Evolutionary conservation across 305 asterid species (phyloP).

Genomic region (Striga hermonthica): DNA sequence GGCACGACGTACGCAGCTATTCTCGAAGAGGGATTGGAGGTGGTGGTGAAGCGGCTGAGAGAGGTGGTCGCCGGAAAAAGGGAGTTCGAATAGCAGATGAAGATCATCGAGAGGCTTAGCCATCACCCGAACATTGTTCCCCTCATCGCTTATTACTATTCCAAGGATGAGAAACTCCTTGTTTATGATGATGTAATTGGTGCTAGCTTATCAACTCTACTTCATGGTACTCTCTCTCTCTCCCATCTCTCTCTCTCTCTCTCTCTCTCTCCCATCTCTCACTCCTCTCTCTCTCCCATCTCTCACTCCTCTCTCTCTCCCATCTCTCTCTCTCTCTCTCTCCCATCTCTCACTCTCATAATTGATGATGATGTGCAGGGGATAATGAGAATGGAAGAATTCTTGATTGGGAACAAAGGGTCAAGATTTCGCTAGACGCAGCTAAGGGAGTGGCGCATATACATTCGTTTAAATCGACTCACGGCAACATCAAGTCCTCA

Average conservation of each 20-base stretch:
- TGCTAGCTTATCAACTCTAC: slow-evolving; percentile 59
- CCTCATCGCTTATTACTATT: slow-evolving; percentile 67
- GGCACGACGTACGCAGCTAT: slow-evolving; percentile 74
- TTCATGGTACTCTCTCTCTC: slow-evolving; percentile 48
- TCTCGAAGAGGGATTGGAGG: slow-evolving; percentile 59
- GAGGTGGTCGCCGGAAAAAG: slow-evolving; percentile 54
- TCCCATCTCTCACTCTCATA: too few relatives aligned
- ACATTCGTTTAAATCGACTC: slow-evolving; percentile 50
- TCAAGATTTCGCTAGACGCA: slow-evolving; percentile 58
- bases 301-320: too few relatives aligned
- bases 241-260: too few relatives aligned
- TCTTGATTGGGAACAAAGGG: slow-evolving; percentile 71
- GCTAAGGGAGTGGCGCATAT: slow-evolving; percentile 74
- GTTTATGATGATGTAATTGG: slow-evolving; percentile 48
- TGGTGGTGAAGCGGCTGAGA: slow-evolving; percentile 73
- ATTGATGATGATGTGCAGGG: slow-evolving; percentile 37
- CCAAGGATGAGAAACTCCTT: slow-evolving; percentile 74
- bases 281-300: too few relatives aligned
- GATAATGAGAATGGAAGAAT: slow-evolving; percentile 48
- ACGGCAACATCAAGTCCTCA: slow-evolving; percentile 79
- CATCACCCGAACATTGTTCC: slow-evolving; percentile 61
- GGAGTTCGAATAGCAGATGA: slow-evolving; percentile 78
- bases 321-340: too few relatives aligned
- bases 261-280: too few relatives aligned
- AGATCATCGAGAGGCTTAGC: slow-evolving; percentile 43